Evolutionary conservation across 2,329 filamentous ascomycete species (phyloP), one percentile per base, ranked within the genome.

Genomic region (Monosporascus cannonballus): DNA sequence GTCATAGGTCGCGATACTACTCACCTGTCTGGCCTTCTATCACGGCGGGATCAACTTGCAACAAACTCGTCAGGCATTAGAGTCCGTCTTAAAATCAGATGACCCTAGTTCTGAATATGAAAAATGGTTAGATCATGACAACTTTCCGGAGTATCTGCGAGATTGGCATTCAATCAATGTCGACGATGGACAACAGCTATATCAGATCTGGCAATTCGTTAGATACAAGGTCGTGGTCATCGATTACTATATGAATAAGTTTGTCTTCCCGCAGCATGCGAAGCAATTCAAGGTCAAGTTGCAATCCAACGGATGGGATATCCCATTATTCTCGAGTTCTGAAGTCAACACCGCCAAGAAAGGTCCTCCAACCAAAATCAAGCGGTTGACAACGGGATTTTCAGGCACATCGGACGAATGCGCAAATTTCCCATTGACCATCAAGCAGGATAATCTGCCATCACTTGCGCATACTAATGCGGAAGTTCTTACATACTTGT

Each of bases 21-120:
- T 90, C 1, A 90, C 86, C 0, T 84, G 80, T 14, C 67, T 91
- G 0, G 76, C 79, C 0, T 89, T 86, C 59, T 90, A 90, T 59
- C 86, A 89, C 48, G 65, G 72, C 1, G 85, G 84, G 0, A 64
- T 87, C 0, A 74, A 51, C 1, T 54, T 72, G 2, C 45, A 59
- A 0, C 81, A 86, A 49, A 68, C 85, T 0, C 69, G 68, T 0
- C 70, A 79, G 27, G 69, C 69, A 0, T 65, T 87, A 0, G 68
- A 78, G 30, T 71, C 75, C 5, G 64, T 88, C 0, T 56, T 79
- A 0, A 78, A 75, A 50, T 76, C 77, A 0, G 79, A 85, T 34
- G 79, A 86, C 36, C 79, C 83, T 0, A 69, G 76, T 0, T 66
- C 74, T 0, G 76, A 82, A 47, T 88, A 86, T 50, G 76, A 81